A percentile compares a stretch with the other conserved stretches of the same genome.
Conservation (phyloP, 306 rosid species). For the Quillaja saponaria region DNA sequence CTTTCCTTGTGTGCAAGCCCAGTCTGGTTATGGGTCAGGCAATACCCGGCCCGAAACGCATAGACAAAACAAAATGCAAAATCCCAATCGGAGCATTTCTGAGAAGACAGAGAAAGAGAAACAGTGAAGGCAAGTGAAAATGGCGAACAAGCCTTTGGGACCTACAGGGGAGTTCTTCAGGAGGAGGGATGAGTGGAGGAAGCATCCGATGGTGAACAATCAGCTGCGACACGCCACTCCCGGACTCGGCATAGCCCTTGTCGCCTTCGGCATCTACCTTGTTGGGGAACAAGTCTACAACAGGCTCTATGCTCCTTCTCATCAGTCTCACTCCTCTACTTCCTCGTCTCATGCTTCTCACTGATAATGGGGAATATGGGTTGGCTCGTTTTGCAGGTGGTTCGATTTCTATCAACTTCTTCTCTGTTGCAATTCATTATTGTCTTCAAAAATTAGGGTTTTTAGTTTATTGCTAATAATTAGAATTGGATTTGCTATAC, state of each 20-base stretch:
- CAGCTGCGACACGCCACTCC: conserved; percentile 92
- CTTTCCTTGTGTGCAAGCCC: too few relatives aligned
- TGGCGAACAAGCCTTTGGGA: conserved; percentile 54
- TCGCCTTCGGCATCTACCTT: conserved; percentile 83
- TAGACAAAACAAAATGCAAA: too few relatives aligned
- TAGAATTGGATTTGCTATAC: not conserved
- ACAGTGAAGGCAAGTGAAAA: conserved; percentile 20
- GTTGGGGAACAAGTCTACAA: conserved; percentile 82
- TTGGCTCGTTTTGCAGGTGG: not conserved
- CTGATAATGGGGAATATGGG: not conserved
- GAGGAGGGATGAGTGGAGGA: conserved; percentile 96
- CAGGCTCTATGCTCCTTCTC: conserved; percentile 44
- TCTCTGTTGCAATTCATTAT: not conserved
- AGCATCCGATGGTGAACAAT: conserved; percentile 77
- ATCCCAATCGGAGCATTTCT: not conserved
- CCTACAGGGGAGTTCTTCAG: conserved; percentile 79
- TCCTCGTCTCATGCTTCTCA: conserved; percentile 30
- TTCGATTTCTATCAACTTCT: not conserved
- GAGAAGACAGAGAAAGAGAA: conserved; percentile 4
- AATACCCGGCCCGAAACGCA: too few relatives aligned
- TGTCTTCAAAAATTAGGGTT: not conserved
- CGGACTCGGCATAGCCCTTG: conserved; percentile 88
- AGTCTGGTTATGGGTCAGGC: too few relatives aligned
- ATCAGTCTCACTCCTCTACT: conserved; percentile 13
- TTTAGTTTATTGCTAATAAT: not conserved